A percentile compares a stretch with the other conserved stretches of the same genome.
Conservation (phyloP, 2,329 filamentous ascomycete species). For the Fusarium albosuccineum region DNA sequence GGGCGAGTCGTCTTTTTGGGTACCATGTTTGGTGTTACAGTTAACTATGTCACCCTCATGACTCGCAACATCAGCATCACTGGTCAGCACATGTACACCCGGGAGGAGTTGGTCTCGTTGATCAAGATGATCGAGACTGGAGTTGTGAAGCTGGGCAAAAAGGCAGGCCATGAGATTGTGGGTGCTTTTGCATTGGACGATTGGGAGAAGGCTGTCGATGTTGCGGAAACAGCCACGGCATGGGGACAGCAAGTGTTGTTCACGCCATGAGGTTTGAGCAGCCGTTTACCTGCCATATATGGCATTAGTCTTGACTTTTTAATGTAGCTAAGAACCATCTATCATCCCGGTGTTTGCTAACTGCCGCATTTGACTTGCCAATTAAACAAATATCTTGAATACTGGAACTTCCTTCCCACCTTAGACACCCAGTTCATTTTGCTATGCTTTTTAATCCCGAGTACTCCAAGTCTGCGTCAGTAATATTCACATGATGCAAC, state of each 20-base stretch:
- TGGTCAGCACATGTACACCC: constrained; percentile 31
- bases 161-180: constrained; percentile 31
- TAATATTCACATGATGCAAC: too few relatives aligned
- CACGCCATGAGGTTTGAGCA: neutral
- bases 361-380: too few relatives aligned
- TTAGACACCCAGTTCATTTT: too few relatives aligned
- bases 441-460: too few relatives aligned
- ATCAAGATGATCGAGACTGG: constrained; percentile 33
- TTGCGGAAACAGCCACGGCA: constrained; percentile 15
- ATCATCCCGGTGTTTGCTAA: too few relatives aligned
- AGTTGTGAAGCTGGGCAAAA: constrained; percentile 26
- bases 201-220: constrained; percentile 24
- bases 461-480: too few relatives aligned
- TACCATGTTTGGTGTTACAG: constrained; percentile 23
- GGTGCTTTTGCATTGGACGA: constrained; percentile 18
- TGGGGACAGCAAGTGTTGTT: constrained; percentile 38
- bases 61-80: constrained; percentile 25
- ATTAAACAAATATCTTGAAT: too few relatives aligned
- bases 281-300: too few relatives aligned
- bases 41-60: constrained; percentile 30
- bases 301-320: too few relatives aligned
- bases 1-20: constrained; percentile 22
- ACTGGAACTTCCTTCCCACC: too few relatives aligned
- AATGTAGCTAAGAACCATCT: too few relatives aligned
- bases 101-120: constrained; percentile 17